phyloP scores from a whole-genome alignment of 352 stramenopile species.

The Phytophthora macrochlamydospora region DNA sequence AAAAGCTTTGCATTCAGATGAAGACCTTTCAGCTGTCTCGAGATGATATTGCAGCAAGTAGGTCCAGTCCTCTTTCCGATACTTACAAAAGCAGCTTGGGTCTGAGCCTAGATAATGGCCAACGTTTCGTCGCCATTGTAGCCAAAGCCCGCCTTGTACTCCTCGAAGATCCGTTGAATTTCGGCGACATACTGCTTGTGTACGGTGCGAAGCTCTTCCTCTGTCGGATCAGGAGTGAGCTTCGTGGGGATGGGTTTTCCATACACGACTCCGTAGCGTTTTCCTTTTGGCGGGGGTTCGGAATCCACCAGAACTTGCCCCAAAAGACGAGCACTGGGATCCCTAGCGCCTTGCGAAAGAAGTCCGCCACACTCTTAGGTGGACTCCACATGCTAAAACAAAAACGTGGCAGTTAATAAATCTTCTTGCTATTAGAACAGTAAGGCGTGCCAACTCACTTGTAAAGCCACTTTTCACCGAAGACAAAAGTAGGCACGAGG shows the following conservation, averaged over 20 bases:
- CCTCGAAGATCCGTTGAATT: conserved; percentile 31
- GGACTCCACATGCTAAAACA: conserved; percentile 36
- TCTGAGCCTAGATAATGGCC: conserved; percentile 18
- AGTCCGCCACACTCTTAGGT: conserved; percentile 24
- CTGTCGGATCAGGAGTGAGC: conserved; percentile 22
- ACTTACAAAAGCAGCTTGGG: too few species aligned
- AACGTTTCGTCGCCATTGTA: conserved; percentile 41
- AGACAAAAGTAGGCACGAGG: conserved; percentile 54
- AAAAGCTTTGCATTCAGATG: too few species aligned
- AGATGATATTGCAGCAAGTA: too few species aligned
- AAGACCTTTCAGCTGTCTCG: too few species aligned
- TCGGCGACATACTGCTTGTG: conserved; percentile 36
- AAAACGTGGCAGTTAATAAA: background rate
- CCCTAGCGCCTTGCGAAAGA: conserved; percentile 30
- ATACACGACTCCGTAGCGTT: conserved; percentile 43
- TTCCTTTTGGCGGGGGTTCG: conserved; percentile 31
- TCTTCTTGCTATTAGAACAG: background rate
- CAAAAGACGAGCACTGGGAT: conserved; percentile 46
- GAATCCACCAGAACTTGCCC: conserved; percentile 44
- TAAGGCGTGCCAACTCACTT: conserved; percentile 25
- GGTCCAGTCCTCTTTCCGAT: too few species aligned
- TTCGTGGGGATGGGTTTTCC: conserved; percentile 36
- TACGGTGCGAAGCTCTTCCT: conserved; percentile 29
- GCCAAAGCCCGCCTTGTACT: conserved; percentile 42
- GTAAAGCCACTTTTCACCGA: conserved; percentile 64